A percentile compares a stretch with the other conserved stretches of the same genome.
These are phyloP conservation scores for Aspergillus avenaceus DNA, from an alignment of 495 filamentous ascomycete genomes.

Conservation along the genomic window DNA sequence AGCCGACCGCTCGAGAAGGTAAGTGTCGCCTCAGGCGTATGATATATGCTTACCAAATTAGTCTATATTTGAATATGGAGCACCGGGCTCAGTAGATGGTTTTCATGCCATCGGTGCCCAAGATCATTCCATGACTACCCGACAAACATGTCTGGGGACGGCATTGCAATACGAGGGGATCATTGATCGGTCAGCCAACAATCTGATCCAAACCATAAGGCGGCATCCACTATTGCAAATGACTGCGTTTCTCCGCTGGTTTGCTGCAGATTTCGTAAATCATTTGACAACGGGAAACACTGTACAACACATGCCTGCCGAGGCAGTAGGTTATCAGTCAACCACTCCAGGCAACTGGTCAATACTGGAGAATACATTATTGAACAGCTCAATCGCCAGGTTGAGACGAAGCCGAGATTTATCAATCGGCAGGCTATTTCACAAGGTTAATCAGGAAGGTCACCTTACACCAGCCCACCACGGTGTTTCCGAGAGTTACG, in stretches of 20 bases:
- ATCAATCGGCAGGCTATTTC: background rate
- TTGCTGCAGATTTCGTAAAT: slow-evolving; percentile 12
- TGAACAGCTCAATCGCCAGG: slow-evolving; percentile 5
- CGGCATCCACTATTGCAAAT: slow-evolving; percentile 7
- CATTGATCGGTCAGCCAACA: slow-evolving; percentile 5
- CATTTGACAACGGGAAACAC: background rate
- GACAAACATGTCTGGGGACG: background rate
- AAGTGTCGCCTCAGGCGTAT: background rate
- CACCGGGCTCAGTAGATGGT: background rate
- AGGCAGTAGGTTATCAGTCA: background rate
- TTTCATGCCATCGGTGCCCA: too few species aligned
- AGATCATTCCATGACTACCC: background rate
- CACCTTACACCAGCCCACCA: too few species aligned
- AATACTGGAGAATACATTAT: slow-evolving; percentile 8
- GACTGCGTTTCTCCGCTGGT: slow-evolving; percentile 3
- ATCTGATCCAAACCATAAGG: slow-evolving; percentile 8
- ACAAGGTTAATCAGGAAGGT: too few species aligned
- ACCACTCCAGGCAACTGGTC: background rate
- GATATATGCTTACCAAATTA: background rate
- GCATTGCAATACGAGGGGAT: slow-evolving; percentile 7
- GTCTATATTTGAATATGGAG: background rate
- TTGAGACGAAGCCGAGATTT: slow-evolving; percentile 9
- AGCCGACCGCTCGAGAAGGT: background rate
- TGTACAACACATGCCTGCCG: background rate
- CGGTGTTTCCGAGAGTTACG: background rate